A percentile compares a stretch with the other conserved stretches of the same genome.
phyloP scores from a whole-genome alignment of 208 protist genomes.

The Acanthamoeba sp. region DNA sequence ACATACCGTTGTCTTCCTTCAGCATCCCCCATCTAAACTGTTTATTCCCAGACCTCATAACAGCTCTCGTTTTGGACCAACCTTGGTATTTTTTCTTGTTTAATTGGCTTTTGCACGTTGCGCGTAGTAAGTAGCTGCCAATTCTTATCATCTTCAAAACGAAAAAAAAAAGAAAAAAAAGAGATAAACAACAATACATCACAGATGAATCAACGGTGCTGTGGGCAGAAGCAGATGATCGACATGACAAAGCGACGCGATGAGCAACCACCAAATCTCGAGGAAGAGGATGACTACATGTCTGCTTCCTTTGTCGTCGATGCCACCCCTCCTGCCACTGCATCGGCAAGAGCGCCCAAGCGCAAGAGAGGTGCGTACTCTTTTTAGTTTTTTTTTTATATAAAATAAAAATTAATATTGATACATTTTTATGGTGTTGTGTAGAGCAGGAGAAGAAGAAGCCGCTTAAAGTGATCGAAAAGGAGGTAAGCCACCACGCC shows the following conservation, averaged over 20 bases:
- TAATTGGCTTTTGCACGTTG: no score
- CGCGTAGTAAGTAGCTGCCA: not conserved
- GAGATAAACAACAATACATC: not conserved
- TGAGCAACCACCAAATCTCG: not conserved
- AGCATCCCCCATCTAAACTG: not conserved
- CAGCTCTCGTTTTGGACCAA: not conserved
- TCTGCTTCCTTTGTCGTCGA: not conserved
- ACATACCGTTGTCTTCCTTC: not conserved
- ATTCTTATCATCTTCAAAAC: not conserved
- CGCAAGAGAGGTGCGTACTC: not conserved
- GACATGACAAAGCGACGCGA: not conserved
- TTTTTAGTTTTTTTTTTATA: not conserved
- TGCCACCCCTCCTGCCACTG: not conserved
- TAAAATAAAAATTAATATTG: no score
- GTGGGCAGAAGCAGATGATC: not conserved
- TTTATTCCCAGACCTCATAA: not conserved
- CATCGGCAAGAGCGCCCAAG: not conserved
- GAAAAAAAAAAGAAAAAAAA: not conserved
- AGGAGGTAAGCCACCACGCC: not conserved
- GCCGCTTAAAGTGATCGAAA: not conserved
- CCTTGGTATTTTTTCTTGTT: no score
- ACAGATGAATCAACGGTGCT: not conserved
- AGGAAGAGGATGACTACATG: conserved; percentile 16
- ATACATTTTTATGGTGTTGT: not conserved
- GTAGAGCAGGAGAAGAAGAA: not conserved